These are phyloP conservation scores for Citrus hindsii DNA, from an alignment of 345 rosid species.

Conservation along the genomic window DNA sequence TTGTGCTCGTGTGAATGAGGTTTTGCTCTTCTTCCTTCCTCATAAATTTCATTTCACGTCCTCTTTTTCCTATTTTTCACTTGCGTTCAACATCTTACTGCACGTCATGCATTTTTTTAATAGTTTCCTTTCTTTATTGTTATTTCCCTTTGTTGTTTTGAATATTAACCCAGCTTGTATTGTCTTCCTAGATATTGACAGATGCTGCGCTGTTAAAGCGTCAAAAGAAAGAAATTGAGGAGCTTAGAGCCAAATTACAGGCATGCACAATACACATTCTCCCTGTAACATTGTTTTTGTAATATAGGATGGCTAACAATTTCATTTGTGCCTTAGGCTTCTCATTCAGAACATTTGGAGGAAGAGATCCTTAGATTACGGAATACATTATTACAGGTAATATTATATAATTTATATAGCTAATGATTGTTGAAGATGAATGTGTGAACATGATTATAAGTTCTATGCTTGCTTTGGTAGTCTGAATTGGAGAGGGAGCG, in stretches of 20 bases:
- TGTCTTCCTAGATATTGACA: constrained; percentile 59
- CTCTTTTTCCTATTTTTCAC: background rate
- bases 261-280: constrained; percentile 25
- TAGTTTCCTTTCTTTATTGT: background rate
- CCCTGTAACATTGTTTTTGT: constrained; percentile 3
- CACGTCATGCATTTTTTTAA: background rate
- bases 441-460: constrained; percentile 11
- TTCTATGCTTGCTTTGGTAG: constrained; percentile 33
- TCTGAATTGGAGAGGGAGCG: constrained; percentile 95
- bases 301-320: background rate
- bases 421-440: constrained; percentile 5
- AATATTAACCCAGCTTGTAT: constrained; percentile 10
- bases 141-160: background rate
- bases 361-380: constrained; percentile 90
- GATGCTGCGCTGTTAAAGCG: constrained; percentile 97
- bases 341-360: constrained; percentile 82
- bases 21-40: constrained; percentile 20
- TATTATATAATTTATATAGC: constrained; percentile 11
- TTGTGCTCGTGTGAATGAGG: constrained; percentile 96
- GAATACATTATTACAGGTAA: constrained; percentile 83
- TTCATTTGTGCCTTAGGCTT: constrained; percentile 44
- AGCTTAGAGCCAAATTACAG: constrained; percentile 89
- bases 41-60: too few relatives aligned
- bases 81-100: background rate
- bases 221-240: constrained; percentile 96